These are phyloP conservation scores for Globisporangium emineosum DNA, from an alignment of 352 stramenopile genomes.

Conservation along the genomic window DNA sequence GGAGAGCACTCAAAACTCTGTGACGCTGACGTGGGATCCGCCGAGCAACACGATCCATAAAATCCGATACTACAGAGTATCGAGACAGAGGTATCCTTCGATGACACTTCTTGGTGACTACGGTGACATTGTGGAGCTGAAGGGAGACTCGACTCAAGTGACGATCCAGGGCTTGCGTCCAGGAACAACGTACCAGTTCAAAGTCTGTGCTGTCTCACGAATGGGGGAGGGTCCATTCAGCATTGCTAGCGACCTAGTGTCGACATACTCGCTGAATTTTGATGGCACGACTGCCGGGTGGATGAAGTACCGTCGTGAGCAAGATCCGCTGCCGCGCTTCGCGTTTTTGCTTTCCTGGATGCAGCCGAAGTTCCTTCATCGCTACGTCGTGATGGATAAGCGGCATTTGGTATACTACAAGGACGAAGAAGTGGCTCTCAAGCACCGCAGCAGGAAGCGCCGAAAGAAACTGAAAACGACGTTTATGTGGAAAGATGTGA, in stretches of 20 bases:
- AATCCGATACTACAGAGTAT: slow-evolving; percentile 82
- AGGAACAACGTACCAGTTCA: slow-evolving; percentile 83
- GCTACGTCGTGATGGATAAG: slow-evolving; percentile 77
- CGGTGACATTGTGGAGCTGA: slow-evolving; percentile 73
- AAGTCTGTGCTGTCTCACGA: slow-evolving; percentile 77
- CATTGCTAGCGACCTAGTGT: slow-evolving; percentile 58
- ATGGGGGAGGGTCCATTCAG: slow-evolving; percentile 88
- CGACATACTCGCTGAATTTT: slow-evolving; percentile 72
- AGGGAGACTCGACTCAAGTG: slow-evolving; percentile 42
- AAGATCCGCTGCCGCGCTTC: slow-evolving; percentile 44
- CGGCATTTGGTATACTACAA: slow-evolving; percentile 79
- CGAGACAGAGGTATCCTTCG: slow-evolving; percentile 74
- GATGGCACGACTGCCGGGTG: slow-evolving; percentile 78
- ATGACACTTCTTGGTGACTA: slow-evolving; percentile 83
- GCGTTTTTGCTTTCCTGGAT: slow-evolving; percentile 58
- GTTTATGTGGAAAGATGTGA: slow-evolving; percentile 69
- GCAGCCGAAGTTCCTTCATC: slow-evolving; percentile 75
- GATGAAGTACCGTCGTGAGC: slow-evolving; percentile 84
- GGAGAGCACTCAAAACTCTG: slow-evolving; percentile 69
- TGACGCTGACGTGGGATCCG: slow-evolving; percentile 70
- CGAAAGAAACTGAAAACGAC: slow-evolving; percentile 77
- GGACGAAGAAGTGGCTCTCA: slow-evolving; percentile 73
- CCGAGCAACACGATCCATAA: slow-evolving; percentile 65
- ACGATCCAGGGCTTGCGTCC: slow-evolving; percentile 78
- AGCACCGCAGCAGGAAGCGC: slow-evolving; percentile 72